Evolutionary conservation across 2,329 filamentous ascomycete genomes (phyloP), one percentile per base, ranked within the genome.

Genomic region (Sporothrix brunneoviolacea): DNA sequence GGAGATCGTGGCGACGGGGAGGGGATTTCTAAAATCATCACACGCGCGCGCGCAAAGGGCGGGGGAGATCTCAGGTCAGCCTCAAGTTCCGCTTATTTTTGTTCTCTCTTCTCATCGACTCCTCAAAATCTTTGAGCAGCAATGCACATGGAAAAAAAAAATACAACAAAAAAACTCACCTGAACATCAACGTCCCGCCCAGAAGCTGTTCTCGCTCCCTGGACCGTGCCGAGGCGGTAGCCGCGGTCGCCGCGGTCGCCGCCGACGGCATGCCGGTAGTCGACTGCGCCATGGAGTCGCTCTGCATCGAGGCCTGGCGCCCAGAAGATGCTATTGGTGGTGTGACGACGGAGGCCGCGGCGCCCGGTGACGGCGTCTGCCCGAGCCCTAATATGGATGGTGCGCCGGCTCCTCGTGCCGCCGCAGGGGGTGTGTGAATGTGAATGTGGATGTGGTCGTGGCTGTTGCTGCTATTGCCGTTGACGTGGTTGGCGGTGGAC

Each of bases 1-100:
- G 2, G 30, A 41, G n/a, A 61, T 50, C 3, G 55, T 54, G 2
- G 56, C 55, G 2, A 59, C 51, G 4, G 45, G 16, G 22, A 51
- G 40, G 0, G 58, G 55, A 4, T 33, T n/a, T 12, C 58, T 55
- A 37, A 2, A 27, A n/a, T n/a, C n/a, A n/a, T n/a, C 5, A n/a
- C 12, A 19, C 30, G 48, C 13, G n/a, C n/a, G n/a, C n/a, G n/a
- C n/a, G n/a, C n/a, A n/a, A n/a, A n/a, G n/a, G n/a, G n/a, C n/a
- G n/a, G n/a, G n/a, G n/a, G n/a, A n/a, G n/a, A n/a, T n/a, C n/a
- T n/a, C 15, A 16, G 13, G 16, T 48, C 18, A 40, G 39, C 16
- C 4, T 27, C 22, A 48, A 12, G 35, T 21, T 4, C 8, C 27
- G 12, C 10, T n/a, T n/a, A n/a, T n/a, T n/a, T n/a, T n/a, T n/a